Evolutionary conservation across 192 early-diverging fungal genomes (phyloP).

Genomic region (Backusella morwellensis): DNA sequence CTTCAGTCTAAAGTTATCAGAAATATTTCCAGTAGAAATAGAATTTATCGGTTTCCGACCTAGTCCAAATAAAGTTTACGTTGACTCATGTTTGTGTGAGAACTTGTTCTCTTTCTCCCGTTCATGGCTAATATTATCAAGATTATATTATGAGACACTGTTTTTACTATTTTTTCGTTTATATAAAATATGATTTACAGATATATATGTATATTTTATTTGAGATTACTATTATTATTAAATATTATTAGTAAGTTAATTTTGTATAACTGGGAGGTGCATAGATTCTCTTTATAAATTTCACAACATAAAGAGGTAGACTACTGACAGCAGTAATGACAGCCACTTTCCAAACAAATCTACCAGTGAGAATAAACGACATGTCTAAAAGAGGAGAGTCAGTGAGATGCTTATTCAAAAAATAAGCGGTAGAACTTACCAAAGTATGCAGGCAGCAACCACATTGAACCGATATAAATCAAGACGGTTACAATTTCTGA

Average conservation of each 20-base stretch:
- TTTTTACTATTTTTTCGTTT: too few species aligned
- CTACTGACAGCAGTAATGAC: slow-evolving; percentile 87
- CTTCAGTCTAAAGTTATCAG: too few species aligned
- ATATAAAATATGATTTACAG: background rate
- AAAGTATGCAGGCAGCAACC: slow-evolving; percentile 87
- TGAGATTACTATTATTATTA: background rate
- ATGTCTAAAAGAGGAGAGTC: slow-evolving; percentile 53
- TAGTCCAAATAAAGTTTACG: too few species aligned
- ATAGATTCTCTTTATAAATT: slow-evolving; percentile 70
- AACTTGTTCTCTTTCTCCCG: too few species aligned
- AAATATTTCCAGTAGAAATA: too few species aligned
- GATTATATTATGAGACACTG: too few species aligned
- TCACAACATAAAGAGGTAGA: slow-evolving; percentile 85
- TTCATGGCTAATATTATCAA: too few species aligned
- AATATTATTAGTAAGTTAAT: slow-evolving; percentile 40
- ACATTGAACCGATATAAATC: slow-evolving; percentile 89
- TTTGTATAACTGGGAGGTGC: slow-evolving; percentile 91
- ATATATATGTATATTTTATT: background rate
- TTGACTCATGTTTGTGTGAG: too few species aligned
- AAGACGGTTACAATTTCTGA: slow-evolving; percentile 78
- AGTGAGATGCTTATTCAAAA: background rate
- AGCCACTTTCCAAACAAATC: slow-evolving; percentile 88
- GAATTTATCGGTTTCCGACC: too few species aligned
- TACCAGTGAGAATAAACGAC: slow-evolving; percentile 78
- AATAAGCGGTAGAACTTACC: slow-evolving; percentile 46